Evolutionary conservation across 495 filamentous ascomycete species (phyloP), one percentile per base, ranked within the genome.

Genomic region (Penicillium odoratum): DNA sequence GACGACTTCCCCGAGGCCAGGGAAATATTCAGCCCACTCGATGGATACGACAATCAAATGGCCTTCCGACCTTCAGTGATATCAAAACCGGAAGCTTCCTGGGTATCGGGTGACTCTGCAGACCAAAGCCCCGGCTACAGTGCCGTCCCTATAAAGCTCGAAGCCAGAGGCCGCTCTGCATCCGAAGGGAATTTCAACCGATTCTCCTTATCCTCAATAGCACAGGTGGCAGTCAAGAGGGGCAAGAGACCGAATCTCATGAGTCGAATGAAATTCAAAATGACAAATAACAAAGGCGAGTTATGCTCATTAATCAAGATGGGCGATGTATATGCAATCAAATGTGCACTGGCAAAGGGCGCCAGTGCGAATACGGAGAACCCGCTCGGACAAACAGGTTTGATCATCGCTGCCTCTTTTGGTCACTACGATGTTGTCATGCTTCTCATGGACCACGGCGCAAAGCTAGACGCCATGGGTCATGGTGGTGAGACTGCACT

Each of bases 311-410:
- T 58, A 38, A 48, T 65, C 25, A 47, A 55, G 40, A 40, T 47
- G 16, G 60, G 53, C 33, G 51, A 55, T 4, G 31, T 44, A 7
- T 40, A 44, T 15, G 28, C 36, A 13, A 38, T 65, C 7, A 55
- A 54, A 51, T 28, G 26, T 10, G 50, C 55, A 26, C 55, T 81
- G 8, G 56, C 69, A 9, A 71, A 68, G 48, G 73, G 70, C 5
- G 74, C 77, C 7, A 66, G 78, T 40, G 56, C 71, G 46, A 70
- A 79, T 48, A 59, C 64, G 3, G 58, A 62, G 45, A 71, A 74
- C 53, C 43, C 42, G 4, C 33, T 52, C 3, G 69, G 71, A 30
- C 67, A 72, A 36, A 76, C 75, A 4, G 66, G 64, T 7, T 59
- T 80, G 4, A 76, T 79, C 52, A 58, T 69, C 10, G 74, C 67